Base-by-base conservation (phyloP, 169 alveolate species). In the Babesia bovis region DNA sequence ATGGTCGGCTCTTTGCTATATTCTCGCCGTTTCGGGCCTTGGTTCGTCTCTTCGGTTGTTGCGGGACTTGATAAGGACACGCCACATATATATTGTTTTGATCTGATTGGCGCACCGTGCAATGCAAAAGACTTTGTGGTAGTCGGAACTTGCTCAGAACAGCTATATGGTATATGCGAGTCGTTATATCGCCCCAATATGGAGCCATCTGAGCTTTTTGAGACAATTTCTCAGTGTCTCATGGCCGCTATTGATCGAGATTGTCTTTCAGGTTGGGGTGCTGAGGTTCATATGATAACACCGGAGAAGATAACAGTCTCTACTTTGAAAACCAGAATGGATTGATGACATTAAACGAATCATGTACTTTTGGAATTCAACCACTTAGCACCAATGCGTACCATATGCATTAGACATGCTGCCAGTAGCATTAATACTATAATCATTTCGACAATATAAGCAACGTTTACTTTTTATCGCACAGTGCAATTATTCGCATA, bases 241-340 rank as follows among this genome's bases (percentile, higher is more conserved):
- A 84, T 97, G 68, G 92, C 98, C 26, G 98, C 96, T 12, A 85
- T 95, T 36, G 98, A 97, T 67, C 90, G 99, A 53, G 98, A 96
- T 78, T 94, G 98, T 66, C 90, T 94, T 51, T 88, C 97, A n/a
- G 99, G 99, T 38, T 96, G 99, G 99, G 99, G 98, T 21, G 98
- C 97, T 13, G 96, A 85, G 61, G 98, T 95, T 21, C 95, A 92
- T 66, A 84, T 95, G 12, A 81, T 81, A 17, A 81, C 88, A 9
- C 88, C 88, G 2, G 79, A 69, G 28, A 63, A 60, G 66, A 59
- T 81, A 9, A 58, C 69, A 40, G 33, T 57, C 21, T 49, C 69
- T 15, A 61, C 88, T 21, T 63, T 81, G 25, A 69, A 81, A 36
- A 81, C 88, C 26, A 81, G 88, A 53, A 81, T 81, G 88, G 88